A percentile compares a stretch with the other conserved stretches of the same genome.
Conservation (phyloP, 805 yeast species). For the Ogataea salicorniae region DNA sequence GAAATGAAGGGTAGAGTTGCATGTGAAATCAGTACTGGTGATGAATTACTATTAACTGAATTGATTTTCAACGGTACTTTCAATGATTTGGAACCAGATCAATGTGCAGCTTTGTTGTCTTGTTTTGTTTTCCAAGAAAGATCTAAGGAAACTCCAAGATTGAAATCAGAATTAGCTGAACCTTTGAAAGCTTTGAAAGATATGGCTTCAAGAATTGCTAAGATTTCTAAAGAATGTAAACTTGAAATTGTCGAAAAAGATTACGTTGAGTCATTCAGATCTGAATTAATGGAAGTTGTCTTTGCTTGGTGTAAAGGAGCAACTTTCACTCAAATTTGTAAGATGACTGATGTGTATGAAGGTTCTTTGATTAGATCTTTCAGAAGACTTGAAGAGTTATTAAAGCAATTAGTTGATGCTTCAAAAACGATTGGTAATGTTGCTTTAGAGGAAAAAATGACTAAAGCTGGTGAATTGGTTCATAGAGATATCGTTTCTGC, state of each 20-base stretch:
- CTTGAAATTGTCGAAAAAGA: slow-evolving; percentile 87
- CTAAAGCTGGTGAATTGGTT: slow-evolving; percentile 72
- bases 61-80: slow-evolving; percentile 93
- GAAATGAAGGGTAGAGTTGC: slow-evolving; percentile 92
- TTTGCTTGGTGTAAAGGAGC: slow-evolving; percentile 97
- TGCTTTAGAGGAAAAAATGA: slow-evolving; percentile 85
- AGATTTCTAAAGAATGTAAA: slow-evolving; percentile 83
- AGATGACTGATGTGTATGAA: slow-evolving; percentile 98
- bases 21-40: slow-evolving; percentile 91
- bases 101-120: slow-evolving; percentile 85
- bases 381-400: slow-evolving; percentile 87
- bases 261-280: slow-evolving; percentile 85
- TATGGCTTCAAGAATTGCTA: slow-evolving; percentile 88
- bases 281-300: slow-evolving; percentile 95
- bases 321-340: slow-evolving; percentile 91
- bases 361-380: slow-evolving; percentile 94
- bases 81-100: slow-evolving; percentile 81
- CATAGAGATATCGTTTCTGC: slow-evolving; percentile 97
- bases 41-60: slow-evolving; percentile 81
- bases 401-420: slow-evolving; percentile 84
- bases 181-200: slow-evolving; percentile 85
- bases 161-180: slow-evolving; percentile 87
- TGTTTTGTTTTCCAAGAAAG: slow-evolving; percentile 97
- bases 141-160: slow-evolving; percentile 79
- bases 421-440: slow-evolving; percentile 92